These are phyloP conservation scores for Bocquillonia castaneifolia DNA, from an alignment of 441 rosid genomes.

Conservation along the genomic window DNA sequence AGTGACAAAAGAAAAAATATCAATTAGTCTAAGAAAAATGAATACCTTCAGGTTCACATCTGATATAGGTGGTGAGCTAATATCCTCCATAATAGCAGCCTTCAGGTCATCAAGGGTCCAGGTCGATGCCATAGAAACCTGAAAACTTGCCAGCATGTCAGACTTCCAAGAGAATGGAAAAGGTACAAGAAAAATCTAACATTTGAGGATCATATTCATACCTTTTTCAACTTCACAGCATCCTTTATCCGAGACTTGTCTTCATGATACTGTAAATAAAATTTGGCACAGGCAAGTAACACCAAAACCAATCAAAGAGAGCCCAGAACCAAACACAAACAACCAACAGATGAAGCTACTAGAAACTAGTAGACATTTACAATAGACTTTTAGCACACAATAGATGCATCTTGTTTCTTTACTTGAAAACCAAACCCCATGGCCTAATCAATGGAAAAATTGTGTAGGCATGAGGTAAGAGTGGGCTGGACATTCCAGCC, in stretches of 20 bases:
- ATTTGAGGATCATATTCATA: conserved; percentile 18
- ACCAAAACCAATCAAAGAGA: conserved; percentile 9
- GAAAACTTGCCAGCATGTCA: conserved; percentile 19
- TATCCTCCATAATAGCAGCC: conserved; percentile 55
- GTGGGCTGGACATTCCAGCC: background rate
- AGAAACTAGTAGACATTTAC: background rate
- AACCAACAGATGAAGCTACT: background rate
- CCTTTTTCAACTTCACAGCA: conserved; percentile 75
- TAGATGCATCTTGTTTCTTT: background rate
- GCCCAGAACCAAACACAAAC: background rate
- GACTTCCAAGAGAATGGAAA: conserved; percentile 10
- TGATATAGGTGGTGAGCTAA: conserved; percentile 48
- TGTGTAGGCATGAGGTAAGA: background rate
- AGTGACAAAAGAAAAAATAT: background rate
- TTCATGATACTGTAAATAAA: conserved; percentile 63
- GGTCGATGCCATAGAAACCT: conserved; percentile 59
- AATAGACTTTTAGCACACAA: background rate
- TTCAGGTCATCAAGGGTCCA: conserved; percentile 82
- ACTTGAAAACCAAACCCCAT: conserved; percentile 1
- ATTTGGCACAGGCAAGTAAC: conserved; percentile 1
- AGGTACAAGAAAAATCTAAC: background rate
- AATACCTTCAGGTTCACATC: conserved; percentile 73
- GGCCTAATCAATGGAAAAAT: background rate
- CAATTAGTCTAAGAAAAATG: background rate
- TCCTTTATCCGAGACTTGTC: conserved; percentile 74